Evolutionary conservation across 2,329 filamentous ascomycete species (phyloP), one percentile per base, ranked within the genome.

Genomic region (Sporothrix euskadiensis): DNA sequence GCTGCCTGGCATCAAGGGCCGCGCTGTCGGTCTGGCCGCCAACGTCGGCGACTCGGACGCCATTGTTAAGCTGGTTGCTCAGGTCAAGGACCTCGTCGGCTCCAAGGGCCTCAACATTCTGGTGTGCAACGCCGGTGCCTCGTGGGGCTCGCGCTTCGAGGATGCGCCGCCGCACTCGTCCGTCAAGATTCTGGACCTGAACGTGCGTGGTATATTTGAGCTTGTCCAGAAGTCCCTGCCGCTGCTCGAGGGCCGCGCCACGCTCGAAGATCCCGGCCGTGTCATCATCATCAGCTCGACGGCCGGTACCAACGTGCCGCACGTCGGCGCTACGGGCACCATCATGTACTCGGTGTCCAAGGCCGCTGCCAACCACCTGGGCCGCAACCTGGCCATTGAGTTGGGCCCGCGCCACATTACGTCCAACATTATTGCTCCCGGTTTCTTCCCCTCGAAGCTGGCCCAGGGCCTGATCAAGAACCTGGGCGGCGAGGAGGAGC

Each of bases 131-230:
- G 91, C 91, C 0, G 54, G 91, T 5, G 90, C 91, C 1, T 90
- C 89, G 3, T 93, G 90, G 91, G 90, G 91, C 3, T 87, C 86
- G 73, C 83, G 84, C 35, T 92, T 92, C 76, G 90, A 92, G 75
- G 80, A 87, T 84, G 75, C 89, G 87, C 80, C 89, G 85, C 52
- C 89, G 86, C 79, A 83, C 81, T 75, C 87, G 83, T 92, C 90
- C 77, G 83, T 85, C 74, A 91, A 91, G 80, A 90, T 92, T 61
- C 88, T 92, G 84, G 88, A 92, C 78, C 78, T 90, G 78, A 93
- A 92, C 76, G 90, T 92, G 59, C 89, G 91, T 82, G 90, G 88
- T 54, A 88, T 93, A 3, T 92, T 93, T 78, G 88, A 90, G 76
- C 87, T 89, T 8, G 87, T 90, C 35, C 89, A 92, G 78, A 85